Conservation (phyloP, 306 rosid species). For the Sechiopsis laciniata region DNA sequence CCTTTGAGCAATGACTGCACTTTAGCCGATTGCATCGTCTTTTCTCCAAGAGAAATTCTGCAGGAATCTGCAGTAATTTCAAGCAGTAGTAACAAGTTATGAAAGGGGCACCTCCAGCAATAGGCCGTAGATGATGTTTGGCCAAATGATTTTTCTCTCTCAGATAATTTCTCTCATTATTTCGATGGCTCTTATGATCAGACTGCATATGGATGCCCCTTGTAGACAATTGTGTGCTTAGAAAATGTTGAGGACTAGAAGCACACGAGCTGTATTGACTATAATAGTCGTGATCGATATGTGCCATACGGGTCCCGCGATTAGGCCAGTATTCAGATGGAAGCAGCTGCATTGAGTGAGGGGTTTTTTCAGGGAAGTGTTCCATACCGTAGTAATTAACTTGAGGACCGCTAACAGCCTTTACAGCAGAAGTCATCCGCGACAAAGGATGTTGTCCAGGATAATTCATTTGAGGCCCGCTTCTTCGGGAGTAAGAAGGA, state of each 20-base stretch:
- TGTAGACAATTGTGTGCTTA: constrained; percentile 32
- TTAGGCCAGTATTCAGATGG: constrained; percentile 29
- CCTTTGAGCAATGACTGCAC: constrained; percentile 77
- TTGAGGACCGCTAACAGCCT: constrained; percentile 50
- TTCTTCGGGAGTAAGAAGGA: constrained; percentile 39
- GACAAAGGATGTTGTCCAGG: constrained; percentile 36
- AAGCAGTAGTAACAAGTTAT: constrained; percentile 64
- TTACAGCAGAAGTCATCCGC: constrained; percentile 57
- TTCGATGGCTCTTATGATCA: constrained; percentile 39
- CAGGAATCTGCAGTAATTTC: constrained; percentile 61
- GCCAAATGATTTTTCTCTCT: constrained; percentile 41
- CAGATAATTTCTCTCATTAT: constrained; percentile 31
- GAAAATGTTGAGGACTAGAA: constrained; percentile 40
- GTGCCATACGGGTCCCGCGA: constrained; percentile 32
- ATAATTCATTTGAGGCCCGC: constrained; percentile 31
- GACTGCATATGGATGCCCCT: constrained; percentile 33
- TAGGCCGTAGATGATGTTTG: constrained; percentile 61
- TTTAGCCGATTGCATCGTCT: constrained; percentile 48
- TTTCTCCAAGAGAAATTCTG: constrained; percentile 62
- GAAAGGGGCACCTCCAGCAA: constrained; percentile 88
- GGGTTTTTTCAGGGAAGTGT: constrained; percentile 40
- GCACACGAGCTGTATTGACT: constrained; percentile 36
- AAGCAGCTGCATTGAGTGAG: constrained; percentile 44
- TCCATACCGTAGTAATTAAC: constrained; percentile 40
- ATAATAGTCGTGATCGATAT: constrained; percentile 33